Evolutionary conservation across 2,329 filamentous ascomycete genomes (phyloP).

Genomic region (Pseudogymnoascus sp.): DNA sequence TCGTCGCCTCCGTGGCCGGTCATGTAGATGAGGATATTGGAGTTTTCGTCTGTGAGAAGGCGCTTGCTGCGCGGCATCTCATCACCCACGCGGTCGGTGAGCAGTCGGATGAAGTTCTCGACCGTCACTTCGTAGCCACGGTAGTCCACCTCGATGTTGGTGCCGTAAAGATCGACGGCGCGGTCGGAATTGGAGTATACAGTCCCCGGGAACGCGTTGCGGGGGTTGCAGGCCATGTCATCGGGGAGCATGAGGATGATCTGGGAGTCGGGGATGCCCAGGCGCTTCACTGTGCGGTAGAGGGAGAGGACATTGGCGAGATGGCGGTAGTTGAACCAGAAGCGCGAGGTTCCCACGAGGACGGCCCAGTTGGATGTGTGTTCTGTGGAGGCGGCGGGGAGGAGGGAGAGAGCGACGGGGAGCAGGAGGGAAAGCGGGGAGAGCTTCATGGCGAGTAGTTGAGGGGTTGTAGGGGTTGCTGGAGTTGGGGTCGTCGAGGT

Average conservation of each 20-base stretch:
- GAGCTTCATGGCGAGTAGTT: slow-evolving; percentile 40
- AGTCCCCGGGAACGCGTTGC: slow-evolving; percentile 93
- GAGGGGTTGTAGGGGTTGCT: neutral
- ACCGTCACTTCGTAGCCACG: slow-evolving; percentile 97
- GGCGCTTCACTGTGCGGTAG: slow-evolving; percentile 94
- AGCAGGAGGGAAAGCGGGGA: slow-evolving; percentile 42
- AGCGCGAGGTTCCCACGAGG: slow-evolving; percentile 94
- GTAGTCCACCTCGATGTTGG: slow-evolving; percentile 99
- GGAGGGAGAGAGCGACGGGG: slow-evolving; percentile 38
- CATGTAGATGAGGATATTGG: slow-evolving; percentile 98
- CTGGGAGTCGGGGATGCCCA: slow-evolving; percentile 95
- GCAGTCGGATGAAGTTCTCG: slow-evolving; percentile 91
- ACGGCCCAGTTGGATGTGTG: slow-evolving; percentile 99
- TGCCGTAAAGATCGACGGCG: slow-evolving; percentile 90
- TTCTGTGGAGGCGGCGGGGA: slow-evolving; percentile 41
- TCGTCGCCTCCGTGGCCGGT: slow-evolving; percentile 96
- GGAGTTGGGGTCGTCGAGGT: neutral
- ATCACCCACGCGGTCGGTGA: slow-evolving; percentile 89
- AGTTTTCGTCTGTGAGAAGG: slow-evolving; percentile 85
- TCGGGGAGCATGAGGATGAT: slow-evolving; percentile 99
- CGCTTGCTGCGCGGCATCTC: slow-evolving; percentile 94
- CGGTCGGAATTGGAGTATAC: slow-evolving; percentile 98
- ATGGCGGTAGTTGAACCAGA: slow-evolving; percentile 99
- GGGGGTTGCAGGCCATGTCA: slow-evolving; percentile 98
- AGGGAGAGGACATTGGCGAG: slow-evolving; percentile 95